Conservation (phyloP, 1,139 yeast genomes). For the Nadsonia starkeyi-henricii region DNA sequence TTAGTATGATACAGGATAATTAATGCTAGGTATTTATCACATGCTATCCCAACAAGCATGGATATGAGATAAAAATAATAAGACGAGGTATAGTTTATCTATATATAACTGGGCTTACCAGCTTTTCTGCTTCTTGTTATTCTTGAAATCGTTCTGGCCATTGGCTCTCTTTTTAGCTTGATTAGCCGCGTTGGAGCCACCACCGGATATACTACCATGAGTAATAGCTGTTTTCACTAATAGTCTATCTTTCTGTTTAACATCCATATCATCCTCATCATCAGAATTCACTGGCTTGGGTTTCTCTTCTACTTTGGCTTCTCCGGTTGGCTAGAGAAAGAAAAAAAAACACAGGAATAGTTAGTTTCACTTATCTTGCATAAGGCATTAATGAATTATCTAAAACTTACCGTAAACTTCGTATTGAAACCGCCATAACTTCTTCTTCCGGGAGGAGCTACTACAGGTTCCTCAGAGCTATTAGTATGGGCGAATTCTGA, state of each 20-base stretch:
- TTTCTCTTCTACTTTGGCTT: constrained; percentile 3
- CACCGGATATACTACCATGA: not conserved
- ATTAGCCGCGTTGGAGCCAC: not conserved
- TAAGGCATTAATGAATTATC: constrained; percentile 1
- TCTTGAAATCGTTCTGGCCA: not conserved
- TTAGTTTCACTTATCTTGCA: not conserved
- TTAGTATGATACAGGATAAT: not conserved
- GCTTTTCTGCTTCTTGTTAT: not conserved
- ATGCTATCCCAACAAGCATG: too few species aligned
- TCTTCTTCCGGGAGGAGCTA: constrained; percentile 11
- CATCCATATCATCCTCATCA: constrained; percentile 19
- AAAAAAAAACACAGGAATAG: not conserved
- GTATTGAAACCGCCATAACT: constrained; percentile 14
- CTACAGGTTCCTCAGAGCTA: constrained; percentile 2
- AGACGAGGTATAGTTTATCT: too few species aligned
- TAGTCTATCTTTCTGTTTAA: constrained; percentile 20
- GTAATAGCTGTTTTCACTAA: not conserved
- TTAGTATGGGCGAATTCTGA: not conserved
- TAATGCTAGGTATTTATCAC: too few species aligned
- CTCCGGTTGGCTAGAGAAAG: constrained; percentile 2
- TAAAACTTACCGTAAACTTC: constrained; percentile 1
- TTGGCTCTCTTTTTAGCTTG: not conserved
- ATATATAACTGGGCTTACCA: not conserved
- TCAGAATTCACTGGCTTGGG: constrained; percentile 13
- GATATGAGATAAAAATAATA: too few species aligned